Evolutionary conservation across 305 asterid genomes (phyloP), one percentile per base, ranked within the genome.

Genomic region (Fraxinus velutina): DNA sequence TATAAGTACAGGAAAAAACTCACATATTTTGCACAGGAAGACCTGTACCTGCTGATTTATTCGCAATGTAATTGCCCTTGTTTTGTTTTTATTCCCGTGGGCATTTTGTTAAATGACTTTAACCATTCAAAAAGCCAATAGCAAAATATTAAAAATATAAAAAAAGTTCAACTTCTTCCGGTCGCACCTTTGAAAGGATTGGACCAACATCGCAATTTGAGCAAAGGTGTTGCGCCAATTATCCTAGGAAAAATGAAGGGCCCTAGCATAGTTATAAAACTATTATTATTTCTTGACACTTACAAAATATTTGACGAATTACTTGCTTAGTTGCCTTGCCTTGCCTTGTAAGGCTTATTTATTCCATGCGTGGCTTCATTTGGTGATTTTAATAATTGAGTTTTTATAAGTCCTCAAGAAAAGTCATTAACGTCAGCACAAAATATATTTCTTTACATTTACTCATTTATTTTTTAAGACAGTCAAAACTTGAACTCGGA

Each of bases 271-370:
- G 22, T n/a, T n/a, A 76, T 4, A 9, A 76, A 47, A 29, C 30
- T 27, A 47, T 13, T 13, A 13, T 13, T 47, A 47, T 76, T 62
- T 76, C 6, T 2, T 44, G 2, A 19, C 79, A 47, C 50, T 76
- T 76, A 6, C 42, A 2, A 47, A 15, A 73, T 73, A 73, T 7
- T 6, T 47, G 21, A 42, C 1, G 2, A 77, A n/a, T 30, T 32
- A 52, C 70, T 33, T 42, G 24, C 79, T 76, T 39, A 66, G 82
- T 24, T 68, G 15, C 42, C 27, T 68, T 84, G 84, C 77, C 79
- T 84, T 76, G 79, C 77, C 79, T 84, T 76, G 73, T 34, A 37
- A 72, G 39, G 60, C 22, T 34, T 42, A 1, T 78, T 44, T 68
- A 50, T 13, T 6, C 83, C 82, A 80, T 50, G n/a, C 52, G 47